Evolutionary conservation across 2,329 filamentous ascomycete species (phyloP), one percentile per base, ranked within the genome.

Genomic region (Clarireedia monteithiana): DNA sequence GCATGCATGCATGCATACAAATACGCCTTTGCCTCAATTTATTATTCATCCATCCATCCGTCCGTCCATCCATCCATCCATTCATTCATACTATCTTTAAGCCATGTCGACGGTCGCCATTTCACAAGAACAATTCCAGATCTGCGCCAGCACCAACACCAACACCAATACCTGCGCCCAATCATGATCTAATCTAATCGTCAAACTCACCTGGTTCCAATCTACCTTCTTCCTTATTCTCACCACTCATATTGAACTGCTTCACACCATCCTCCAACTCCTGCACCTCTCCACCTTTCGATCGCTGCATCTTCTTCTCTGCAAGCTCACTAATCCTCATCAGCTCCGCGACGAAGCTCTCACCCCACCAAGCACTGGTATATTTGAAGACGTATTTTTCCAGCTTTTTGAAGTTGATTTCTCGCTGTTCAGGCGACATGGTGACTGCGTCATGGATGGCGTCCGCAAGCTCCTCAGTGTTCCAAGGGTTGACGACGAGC

Each of bases 361-460:
- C 83, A 26, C 92, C 92, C 92, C 92, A 97, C 86, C 94, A 96
- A 9, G 91, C 88, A 70, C 89, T 95, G 1, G 94, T 99, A 74
- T 96, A 97, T 75, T 96, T 96, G 74, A 91, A 92, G 58, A 97
- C 90, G 69, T 97, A 97, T 73, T 89, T 89, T 69, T 94, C 88
- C 58, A 99, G 78, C 72, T 96, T 96, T 69, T 86, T 83, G 75
- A 89, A 96, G 73, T 96, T 96, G 56, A 85, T 77, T 58, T 86
- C 84, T 53, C 91, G 84, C 74, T 94, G 88, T 72, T 96, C 91
- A 17, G 91, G 84, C 53, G 86, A 86, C 90, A 97, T 96, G 54
- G 91, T 96, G 45, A 97, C 91, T n/a, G 92, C 90, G 63, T 96
- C 91, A 71, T 96, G 88, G 63, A 97, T 91, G 5, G 91, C 89